These are phyloP conservation scores for Debaryomyces fabryi DNA, from an alignment of 1,139 yeast genomes.

Conservation along the genomic window DNA sequence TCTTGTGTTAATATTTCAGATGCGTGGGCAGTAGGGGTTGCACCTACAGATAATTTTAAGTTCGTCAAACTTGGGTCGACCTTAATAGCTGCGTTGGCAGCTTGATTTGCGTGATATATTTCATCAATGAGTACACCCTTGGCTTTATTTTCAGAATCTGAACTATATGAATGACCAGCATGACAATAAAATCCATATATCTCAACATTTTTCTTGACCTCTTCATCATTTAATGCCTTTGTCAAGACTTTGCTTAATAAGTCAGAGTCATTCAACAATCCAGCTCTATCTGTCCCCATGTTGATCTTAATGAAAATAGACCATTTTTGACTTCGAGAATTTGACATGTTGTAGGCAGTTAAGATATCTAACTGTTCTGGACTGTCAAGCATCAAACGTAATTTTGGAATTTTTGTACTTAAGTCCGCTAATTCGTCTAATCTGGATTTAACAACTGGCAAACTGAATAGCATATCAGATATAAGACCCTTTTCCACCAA, in stretches of 20 bases:
- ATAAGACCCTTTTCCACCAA: conserved; percentile 49
- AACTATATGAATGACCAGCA: conserved; percentile 73
- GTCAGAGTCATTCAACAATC: conserved; percentile 41
- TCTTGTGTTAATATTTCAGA: conserved; percentile 34
- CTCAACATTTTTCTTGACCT: conserved; percentile 33
- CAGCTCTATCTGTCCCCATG: conserved; percentile 69
- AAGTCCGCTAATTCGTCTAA: conserved; percentile 54
- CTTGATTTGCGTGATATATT: conserved; percentile 56
- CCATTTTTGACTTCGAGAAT: conserved; percentile 43
- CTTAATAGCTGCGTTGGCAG: conserved; percentile 45
- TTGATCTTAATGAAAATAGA: conserved; percentile 59
- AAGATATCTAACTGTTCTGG: conserved; percentile 56
- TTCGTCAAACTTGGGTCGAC: conserved; percentile 26
- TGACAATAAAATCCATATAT: conserved; percentile 76
- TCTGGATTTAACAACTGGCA: conserved; percentile 64
- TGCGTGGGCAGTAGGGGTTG: conserved; percentile 81
- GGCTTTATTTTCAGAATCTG: conserved; percentile 52
- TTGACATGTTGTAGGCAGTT: conserved; percentile 31
- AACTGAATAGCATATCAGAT: conserved; percentile 64
- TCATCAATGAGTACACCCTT: conserved; percentile 54
- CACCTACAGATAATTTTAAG: conserved; percentile 65
- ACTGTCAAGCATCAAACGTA: conserved; percentile 66
- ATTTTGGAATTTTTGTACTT: conserved; percentile 38
- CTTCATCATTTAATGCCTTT: conserved; percentile 23
- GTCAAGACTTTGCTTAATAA: conserved; percentile 33